Evolutionary conservation across 495 filamentous ascomycete genomes (phyloP).

Genomic region (Sphaerosporella brunnea): DNA sequence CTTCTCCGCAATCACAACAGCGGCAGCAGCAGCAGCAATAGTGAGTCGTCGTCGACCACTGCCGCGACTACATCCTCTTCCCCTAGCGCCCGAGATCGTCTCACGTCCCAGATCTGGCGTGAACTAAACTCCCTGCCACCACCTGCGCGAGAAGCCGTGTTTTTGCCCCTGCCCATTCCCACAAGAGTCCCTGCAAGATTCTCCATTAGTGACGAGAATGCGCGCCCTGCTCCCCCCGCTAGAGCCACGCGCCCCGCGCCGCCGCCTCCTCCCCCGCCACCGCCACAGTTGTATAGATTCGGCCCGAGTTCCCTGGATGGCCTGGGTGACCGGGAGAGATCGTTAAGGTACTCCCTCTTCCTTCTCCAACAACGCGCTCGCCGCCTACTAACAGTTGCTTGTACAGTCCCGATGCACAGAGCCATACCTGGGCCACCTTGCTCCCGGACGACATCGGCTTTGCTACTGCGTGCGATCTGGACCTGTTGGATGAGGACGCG

Average conservation of each 20-base stretch:
- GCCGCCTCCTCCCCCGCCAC: not conserved
- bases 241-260: too few relatives aligned
- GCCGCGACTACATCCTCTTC: not conserved
- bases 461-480: conserved; percentile 1
- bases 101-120: not conserved
- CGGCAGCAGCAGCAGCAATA: too few relatives aligned
- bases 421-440: not conserved
- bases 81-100: not conserved
- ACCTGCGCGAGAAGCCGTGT: too few relatives aligned
- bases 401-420: not conserved
- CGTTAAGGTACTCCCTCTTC: not conserved
- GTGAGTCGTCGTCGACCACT: not conserved
- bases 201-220: not conserved
- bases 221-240: not conserved
- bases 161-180: too few relatives aligned
- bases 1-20: not conserved
- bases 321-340: not conserved
- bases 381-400: not conserved
- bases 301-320: not conserved
- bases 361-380: not conserved
- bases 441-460: conserved; percentile 1
- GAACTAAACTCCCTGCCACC: not conserved
- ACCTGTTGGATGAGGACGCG: not conserved
- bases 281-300: not conserved
- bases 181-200: too few relatives aligned